Conservation (phyloP, 176 grass and related monocot genomes). For the Elymus sibiricus region DNA sequence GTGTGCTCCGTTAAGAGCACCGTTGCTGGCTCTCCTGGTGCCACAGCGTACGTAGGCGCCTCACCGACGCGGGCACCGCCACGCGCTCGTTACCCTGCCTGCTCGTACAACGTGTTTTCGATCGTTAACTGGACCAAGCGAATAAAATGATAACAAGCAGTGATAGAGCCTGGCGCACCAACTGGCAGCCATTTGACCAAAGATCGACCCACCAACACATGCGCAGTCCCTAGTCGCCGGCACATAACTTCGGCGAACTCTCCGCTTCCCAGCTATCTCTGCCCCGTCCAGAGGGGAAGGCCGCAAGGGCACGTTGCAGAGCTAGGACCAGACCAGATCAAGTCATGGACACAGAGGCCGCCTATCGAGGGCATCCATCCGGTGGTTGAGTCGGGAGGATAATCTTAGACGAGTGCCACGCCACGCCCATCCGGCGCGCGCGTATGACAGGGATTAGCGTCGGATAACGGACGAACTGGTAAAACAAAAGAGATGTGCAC, state of each 20-base stretch:
- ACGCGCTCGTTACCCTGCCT: no score
- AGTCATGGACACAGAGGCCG: constrained; percentile 3
- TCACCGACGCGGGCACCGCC: background rate
- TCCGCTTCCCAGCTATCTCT: background rate
- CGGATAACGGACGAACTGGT: background rate
- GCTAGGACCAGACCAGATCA: constrained; percentile 27
- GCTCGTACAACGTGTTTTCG: no score
- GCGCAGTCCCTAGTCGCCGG: background rate
- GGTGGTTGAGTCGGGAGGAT: background rate
- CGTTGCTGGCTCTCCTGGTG: no score
- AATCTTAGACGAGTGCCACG: constrained; percentile 14
- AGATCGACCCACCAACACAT: background rate
- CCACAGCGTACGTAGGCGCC: background rate
- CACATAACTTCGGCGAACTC: background rate
- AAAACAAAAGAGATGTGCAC: constrained; percentile 3
- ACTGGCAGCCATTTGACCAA: background rate
- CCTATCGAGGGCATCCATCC: constrained; percentile 7
- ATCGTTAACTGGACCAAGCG: no score
- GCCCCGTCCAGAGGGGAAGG: background rate
- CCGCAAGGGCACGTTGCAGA: background rate
- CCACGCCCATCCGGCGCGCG: constrained; percentile 24
- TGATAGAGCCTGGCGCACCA: no score
- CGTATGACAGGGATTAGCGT: constrained; percentile 40
- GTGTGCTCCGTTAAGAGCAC: no score
- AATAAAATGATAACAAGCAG: no score